Conservation (phyloP, 176 grass and related monocot species). For the Musa schizocarpa region DNA sequence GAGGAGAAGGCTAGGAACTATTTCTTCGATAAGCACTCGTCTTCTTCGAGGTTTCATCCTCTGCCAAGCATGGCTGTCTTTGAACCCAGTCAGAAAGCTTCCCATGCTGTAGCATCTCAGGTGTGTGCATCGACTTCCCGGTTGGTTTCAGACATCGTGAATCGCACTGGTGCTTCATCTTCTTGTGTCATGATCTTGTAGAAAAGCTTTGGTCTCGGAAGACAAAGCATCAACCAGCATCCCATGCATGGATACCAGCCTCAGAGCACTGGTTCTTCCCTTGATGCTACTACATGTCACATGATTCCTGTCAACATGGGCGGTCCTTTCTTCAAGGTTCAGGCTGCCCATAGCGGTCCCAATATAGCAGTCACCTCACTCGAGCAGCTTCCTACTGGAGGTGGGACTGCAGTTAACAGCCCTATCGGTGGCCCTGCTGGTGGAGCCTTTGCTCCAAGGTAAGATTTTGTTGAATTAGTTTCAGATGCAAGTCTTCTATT, state of each 20-base stretch:
- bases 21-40: constrained; percentile 28
- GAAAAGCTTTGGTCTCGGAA: constrained; percentile 34
- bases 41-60: constrained; percentile 44
- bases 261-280: constrained; percentile 19
- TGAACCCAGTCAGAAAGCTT: constrained; percentile 16
- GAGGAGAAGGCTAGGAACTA: constrained; percentile 32
- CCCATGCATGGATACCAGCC: constrained; percentile 15
- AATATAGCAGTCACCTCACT: constrained; percentile 24
- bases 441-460: constrained; percentile 50
- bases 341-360: constrained; percentile 29
- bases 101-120: constrained; percentile 35
- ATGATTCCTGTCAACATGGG: constrained; percentile 27
- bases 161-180: background rate
- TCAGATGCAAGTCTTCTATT: too few species aligned
- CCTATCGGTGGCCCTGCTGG: constrained; percentile 18
- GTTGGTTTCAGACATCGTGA: background rate
- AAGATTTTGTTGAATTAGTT: background rate
- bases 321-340: constrained; percentile 55
- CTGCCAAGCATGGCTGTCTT: constrained; percentile 15
- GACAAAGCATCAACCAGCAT: constrained; percentile 19
- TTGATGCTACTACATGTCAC: constrained; percentile 15
- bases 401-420: constrained; percentile 22
- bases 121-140: constrained; percentile 29
- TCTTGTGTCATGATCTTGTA: constrained; percentile 8
- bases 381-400: constrained; percentile 34